phyloP scores from a whole-genome alignment of 2,329 filamentous ascomycete genomes.

The Scedosporium apiospermum region DNA sequence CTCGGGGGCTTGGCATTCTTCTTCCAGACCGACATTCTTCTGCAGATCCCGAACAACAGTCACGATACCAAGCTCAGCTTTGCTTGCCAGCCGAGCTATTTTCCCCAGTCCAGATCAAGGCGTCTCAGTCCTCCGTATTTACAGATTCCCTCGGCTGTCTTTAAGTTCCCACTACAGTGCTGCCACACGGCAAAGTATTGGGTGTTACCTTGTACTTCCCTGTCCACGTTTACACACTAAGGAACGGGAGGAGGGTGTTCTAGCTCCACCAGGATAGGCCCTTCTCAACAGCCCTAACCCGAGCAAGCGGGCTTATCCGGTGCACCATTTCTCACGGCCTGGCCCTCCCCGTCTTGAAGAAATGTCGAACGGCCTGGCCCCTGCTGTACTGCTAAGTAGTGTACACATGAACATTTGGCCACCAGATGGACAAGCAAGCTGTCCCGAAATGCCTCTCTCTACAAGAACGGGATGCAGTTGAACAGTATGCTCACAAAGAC shows the following conservation, averaged over 20 bases:
- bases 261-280: background rate
- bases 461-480: too few species aligned
- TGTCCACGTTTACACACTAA: background rate
- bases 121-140: background rate
- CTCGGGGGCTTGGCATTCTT: too few species aligned
- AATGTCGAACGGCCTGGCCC: background rate
- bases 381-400: background rate
- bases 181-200: background rate
- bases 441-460: too few species aligned
- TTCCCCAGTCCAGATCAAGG: background rate
- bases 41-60: too few species aligned
- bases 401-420: too few species aligned
- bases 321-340: background rate
- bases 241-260: background rate
- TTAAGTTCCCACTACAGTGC: background rate
- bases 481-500: too few species aligned
- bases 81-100: background rate
- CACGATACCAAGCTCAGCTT: too few species aligned
- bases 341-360: background rate
- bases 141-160: too few species aligned
- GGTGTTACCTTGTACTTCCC: background rate
- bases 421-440: too few species aligned
- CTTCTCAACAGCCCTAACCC: background rate
- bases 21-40: too few species aligned
- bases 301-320: background rate